Evolutionary conservation across 2,329 filamentous ascomycete genomes (phyloP).

Genomic region (Trichoderma brevicompactum): DNA sequence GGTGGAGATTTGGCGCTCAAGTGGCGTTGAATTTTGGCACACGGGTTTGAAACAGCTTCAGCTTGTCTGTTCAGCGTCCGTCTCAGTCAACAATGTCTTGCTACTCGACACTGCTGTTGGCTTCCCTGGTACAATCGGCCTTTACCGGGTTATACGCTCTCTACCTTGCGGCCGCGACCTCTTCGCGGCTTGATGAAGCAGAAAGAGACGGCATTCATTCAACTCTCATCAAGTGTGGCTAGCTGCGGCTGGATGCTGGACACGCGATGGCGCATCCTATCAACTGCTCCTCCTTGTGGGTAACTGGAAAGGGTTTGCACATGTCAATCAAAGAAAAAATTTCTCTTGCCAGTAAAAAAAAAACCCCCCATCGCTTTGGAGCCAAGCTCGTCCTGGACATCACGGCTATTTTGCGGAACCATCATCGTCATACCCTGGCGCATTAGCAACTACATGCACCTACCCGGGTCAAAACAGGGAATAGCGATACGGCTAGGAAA

Average conservation of each 20-base stretch:
- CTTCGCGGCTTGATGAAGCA: neutral
- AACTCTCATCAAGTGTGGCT: slow-evolving; percentile 15
- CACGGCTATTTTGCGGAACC: slow-evolving; percentile 28
- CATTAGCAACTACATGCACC: slow-evolving; percentile 10
- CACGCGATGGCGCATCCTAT: slow-evolving; percentile 7
- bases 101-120: neutral
- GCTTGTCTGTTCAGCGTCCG: neutral
- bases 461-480: neutral
- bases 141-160: slow-evolving; percentile 4
- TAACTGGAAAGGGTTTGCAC: slow-evolving; percentile 19
- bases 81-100: slow-evolving; percentile 25
- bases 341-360: neutral
- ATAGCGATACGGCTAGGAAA: slow-evolving; percentile 16
- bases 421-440: slow-evolving; percentile 15
- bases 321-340: slow-evolving; percentile 24
- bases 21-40: slow-evolving; percentile 9
- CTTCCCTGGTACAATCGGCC: neutral
- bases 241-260: slow-evolving; percentile 9
- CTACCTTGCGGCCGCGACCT: neutral
- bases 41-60: slow-evolving; percentile 8
- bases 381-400: slow-evolving; percentile 12
- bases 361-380: neutral
- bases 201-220: neutral
- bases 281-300: slow-evolving; percentile 1
- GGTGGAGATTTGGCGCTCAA: slow-evolving; percentile 23